Evolutionary conservation across 2,329 filamentous ascomycete genomes (phyloP), one percentile per base, ranked within the genome.

Genomic region (Aspergillus udagawae): DNA sequence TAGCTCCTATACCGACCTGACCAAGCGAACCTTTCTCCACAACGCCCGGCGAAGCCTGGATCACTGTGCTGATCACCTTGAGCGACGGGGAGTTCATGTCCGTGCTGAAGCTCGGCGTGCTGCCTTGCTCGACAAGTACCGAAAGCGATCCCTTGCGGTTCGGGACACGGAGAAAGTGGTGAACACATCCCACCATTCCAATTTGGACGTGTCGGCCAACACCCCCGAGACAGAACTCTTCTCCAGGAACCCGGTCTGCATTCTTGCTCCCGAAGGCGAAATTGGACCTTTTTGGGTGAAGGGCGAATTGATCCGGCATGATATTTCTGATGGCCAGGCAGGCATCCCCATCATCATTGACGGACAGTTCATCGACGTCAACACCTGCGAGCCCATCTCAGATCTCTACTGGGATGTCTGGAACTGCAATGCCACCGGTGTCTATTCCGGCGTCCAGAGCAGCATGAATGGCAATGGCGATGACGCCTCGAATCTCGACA

Each of bases 371-470:
- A 56, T 65, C 29, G 58, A 65, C 41, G 54, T 62, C 44, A 54
- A 60, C 10, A 61, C 60, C 53, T 65, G 63, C 9, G 65, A 73
- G 56, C 69, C 73, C 4, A 66, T 72, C 4, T 59, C 65, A 4
- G 61, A 68, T 23, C 65, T 75, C 14, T 65, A 73, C 27, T 63
- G 73, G 55, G 75, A 78, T 57, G 70, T 77, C 20, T 79, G 75
- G 77, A 70, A 72, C 49, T 76, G 74, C 67, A 78, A 78, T 58
- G 65, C 74, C 17, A 77, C 73, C 1, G 76, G 75, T 23, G 65
- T 65, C 29, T 78, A 77, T 42, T 27, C 27, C 10, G 67, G 49
- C 28, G 28, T 29, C 28, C 28, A 29, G 28, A 29, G 28, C 28
- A 29, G 28, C 28, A 29, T 10, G 44, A 56, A 57, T 27, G 45